A percentile compares a stretch with the other conserved stretches of the same genome.
These are phyloP conservation scores for Colletotrichum lupini DNA, from an alignment of 2,329 filamentous ascomycete genomes.

Conservation along the genomic window DNA sequence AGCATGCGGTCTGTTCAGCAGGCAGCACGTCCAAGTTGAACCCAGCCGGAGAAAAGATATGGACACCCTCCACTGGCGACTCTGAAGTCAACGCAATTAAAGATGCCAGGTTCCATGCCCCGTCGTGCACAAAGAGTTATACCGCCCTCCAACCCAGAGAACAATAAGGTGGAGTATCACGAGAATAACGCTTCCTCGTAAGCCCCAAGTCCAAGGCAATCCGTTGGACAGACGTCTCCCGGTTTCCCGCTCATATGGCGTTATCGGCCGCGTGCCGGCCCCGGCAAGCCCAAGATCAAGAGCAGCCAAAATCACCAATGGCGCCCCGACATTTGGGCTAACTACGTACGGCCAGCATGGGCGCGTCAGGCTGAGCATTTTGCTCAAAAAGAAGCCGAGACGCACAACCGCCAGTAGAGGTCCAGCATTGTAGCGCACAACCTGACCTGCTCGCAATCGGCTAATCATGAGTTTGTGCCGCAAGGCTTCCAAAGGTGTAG, in stretches of 20 bases:
- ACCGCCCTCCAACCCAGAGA: conserved; percentile 48
- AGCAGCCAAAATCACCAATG: conserved; percentile 75
- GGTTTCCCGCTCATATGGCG: neutral
- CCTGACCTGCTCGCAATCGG: conserved; percentile 47
- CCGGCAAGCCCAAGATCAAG: conserved; percentile 67
- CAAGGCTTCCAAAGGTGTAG: conserved; percentile 46
- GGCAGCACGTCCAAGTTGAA: neutral
- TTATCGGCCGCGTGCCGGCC: neutral
- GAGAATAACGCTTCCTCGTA: conserved; percentile 46
- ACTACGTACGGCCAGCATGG: conserved; percentile 79
- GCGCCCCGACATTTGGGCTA: conserved; percentile 72
- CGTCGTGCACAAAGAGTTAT: conserved; percentile 47
- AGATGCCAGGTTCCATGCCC: conserved; percentile 22
- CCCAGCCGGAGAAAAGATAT: neutral
- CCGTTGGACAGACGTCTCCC: conserved; percentile 2
- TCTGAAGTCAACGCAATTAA: neutral
- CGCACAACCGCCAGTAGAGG: conserved; percentile 56
- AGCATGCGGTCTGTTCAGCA: neutral
- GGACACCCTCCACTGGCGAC: neutral
- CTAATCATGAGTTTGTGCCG: conserved; percentile 48
- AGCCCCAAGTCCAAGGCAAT: conserved; percentile 41
- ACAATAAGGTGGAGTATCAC: conserved; percentile 47
- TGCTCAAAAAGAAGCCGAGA: conserved; percentile 73
- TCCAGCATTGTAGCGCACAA: conserved; percentile 42
- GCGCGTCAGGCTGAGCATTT: conserved; percentile 72